Conservation (phyloP, 1,139 yeast species). For the Lizanozyma gosingica region DNA sequence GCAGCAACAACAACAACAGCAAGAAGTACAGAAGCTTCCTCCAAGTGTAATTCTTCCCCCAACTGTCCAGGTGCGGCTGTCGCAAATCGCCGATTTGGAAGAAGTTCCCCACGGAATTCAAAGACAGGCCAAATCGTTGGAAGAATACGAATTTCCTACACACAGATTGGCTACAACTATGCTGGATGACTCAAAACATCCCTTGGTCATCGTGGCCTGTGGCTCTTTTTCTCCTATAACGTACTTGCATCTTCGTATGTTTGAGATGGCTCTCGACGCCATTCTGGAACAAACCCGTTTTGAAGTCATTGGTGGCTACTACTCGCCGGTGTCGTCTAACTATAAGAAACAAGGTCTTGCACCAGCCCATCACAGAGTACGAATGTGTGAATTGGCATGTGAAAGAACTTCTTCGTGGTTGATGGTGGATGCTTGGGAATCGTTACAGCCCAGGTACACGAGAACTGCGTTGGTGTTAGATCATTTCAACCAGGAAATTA, state of each 20-base stretch:
- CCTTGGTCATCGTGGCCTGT: slow-evolving; percentile 92
- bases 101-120: slow-evolving; percentile 93
- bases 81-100: slow-evolving; percentile 85
- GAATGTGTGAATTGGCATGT: slow-evolving; percentile 98
- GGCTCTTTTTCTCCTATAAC: slow-evolving; percentile 97
- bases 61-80: slow-evolving; percentile 44
- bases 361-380: slow-evolving; percentile 76
- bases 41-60: slow-evolving; percentile 25
- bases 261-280: slow-evolving; percentile 97
- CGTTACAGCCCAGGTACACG: slow-evolving; percentile 82
- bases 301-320: slow-evolving; percentile 94
- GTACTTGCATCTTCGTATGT: slow-evolving; percentile 89
- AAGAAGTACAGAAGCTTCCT: slow-evolving; percentile 3
- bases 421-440: slow-evolving; percentile 99
- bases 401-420: slow-evolving; percentile 95
- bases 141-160: slow-evolving; percentile 70
- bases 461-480: slow-evolving; percentile 93
- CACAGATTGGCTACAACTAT: slow-evolving; percentile 72
- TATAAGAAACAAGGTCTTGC: slow-evolving; percentile 93
- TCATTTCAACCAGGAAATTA: slow-evolving; percentile 93
- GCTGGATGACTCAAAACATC: slow-evolving; percentile 70
- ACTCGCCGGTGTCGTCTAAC: slow-evolving; percentile 94
- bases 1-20: slow-evolving; percentile 2
- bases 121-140: slow-evolving; percentile 68
- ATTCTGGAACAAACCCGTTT: slow-evolving; percentile 85